These are phyloP conservation scores for Tympanopsis confertula DNA, from an alignment of 2,329 filamentous ascomycete species.

Conservation along the genomic window DNA sequence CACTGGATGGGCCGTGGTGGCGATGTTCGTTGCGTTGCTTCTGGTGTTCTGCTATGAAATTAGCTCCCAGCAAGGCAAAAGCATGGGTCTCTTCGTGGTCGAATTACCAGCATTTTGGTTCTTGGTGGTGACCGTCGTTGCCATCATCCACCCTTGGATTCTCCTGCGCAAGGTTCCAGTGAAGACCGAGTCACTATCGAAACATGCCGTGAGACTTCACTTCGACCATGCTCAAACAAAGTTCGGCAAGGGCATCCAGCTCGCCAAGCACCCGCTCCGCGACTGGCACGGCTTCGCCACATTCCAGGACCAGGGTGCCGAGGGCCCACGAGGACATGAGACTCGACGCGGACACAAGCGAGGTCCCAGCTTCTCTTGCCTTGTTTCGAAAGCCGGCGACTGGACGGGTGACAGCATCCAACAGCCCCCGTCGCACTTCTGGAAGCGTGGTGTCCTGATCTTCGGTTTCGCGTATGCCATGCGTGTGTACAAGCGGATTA, in stretches of 20 bases:
- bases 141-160: constrained; percentile 64
- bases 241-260: constrained; percentile 41
- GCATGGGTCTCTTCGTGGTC: constrained; percentile 22
- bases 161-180: constrained; percentile 58
- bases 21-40: constrained; percentile 44
- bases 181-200: constrained; percentile 53
- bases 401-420: constrained; percentile 48
- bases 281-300: constrained; percentile 72
- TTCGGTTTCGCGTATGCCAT: constrained; percentile 46
- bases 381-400: constrained; percentile 53
- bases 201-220: constrained; percentile 61
- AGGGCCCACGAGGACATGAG: too few species aligned
- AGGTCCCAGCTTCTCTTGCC: constrained; percentile 32
- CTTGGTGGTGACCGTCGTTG: constrained; percentile 47
- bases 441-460: constrained; percentile 46
- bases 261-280: constrained; percentile 49
- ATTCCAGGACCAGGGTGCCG: constrained; percentile 42
- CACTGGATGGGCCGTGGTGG: constrained; percentile 57
- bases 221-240: constrained; percentile 52
- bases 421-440: constrained; percentile 39
- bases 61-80: constrained; percentile 15
- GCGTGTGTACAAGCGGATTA: constrained; percentile 39
- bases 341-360: too few species aligned
- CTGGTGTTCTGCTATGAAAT: constrained; percentile 39
- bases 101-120: constrained; percentile 49